A percentile compares a stretch with the other conserved stretches of the same genome.
phyloP scores from a whole-genome alignment of 2,329 filamentous ascomycete species.

The Diaporthe sp. region DNA sequence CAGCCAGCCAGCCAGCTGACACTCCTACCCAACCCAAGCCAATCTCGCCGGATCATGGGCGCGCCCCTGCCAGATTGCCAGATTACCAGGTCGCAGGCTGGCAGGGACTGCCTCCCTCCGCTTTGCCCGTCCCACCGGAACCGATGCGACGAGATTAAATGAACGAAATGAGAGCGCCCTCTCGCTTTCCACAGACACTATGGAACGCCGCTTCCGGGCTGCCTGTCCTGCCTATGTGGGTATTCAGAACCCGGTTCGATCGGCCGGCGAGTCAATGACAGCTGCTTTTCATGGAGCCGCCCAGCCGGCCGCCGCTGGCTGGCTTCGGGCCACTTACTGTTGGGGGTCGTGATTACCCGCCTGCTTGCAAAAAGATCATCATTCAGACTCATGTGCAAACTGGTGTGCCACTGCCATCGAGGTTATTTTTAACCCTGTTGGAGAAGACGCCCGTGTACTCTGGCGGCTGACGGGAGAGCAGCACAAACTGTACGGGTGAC shows the following conservation, averaged over 20 bases:
- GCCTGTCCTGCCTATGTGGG: slow-evolving; percentile 9
- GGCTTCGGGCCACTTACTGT: background rate
- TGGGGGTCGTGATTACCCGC: background rate
- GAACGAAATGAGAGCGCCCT: background rate
- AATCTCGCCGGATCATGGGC: slow-evolving; percentile 20
- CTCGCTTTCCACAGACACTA: slow-evolving; percentile 5
- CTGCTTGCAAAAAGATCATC: background rate
- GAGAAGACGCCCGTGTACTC: background rate
- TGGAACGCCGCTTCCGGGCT: slow-evolving; percentile 18
- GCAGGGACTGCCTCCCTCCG: slow-evolving; percentile 7
- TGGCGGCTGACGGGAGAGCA: slow-evolving; percentile 4
- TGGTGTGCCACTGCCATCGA: background rate
- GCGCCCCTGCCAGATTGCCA: background rate
- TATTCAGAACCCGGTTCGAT: slow-evolving; percentile 10
- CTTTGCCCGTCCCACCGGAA: slow-evolving; percentile 12
- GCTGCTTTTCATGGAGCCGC: slow-evolving; percentile 10
- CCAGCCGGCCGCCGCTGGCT: slow-evolving; percentile 21
- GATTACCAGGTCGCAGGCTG: background rate
- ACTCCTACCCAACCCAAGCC: slow-evolving; percentile 9
- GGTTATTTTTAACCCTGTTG: slow-evolving; percentile 9
- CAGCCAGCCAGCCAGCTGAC: background rate
- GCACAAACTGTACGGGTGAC: background rate
- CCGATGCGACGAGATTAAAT: slow-evolving; percentile 22
- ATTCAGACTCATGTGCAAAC: background rate
- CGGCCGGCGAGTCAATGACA: slow-evolving; percentile 26